Percentiles rank a stretch among this genome's conserved stretches.
These are phyloP conservation scores for Arxiozyma heterogenica DNA, from an alignment of 1,139 yeast species.

Conservation along the genomic window DNA sequence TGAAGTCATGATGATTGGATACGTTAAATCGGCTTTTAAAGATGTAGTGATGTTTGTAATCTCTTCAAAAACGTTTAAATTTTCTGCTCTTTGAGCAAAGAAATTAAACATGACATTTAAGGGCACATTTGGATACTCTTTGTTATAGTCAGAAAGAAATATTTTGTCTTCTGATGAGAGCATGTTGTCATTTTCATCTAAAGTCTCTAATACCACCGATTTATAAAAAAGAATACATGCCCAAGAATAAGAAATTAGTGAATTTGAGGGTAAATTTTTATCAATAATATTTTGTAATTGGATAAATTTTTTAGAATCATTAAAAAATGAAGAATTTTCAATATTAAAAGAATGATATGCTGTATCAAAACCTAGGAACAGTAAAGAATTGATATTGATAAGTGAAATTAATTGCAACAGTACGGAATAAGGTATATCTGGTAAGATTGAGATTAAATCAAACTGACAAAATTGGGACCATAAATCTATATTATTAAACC, in stretches of 20 bases:
- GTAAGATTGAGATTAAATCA: slow-evolving; percentile 16
- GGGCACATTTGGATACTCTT: slow-evolving; percentile 9
- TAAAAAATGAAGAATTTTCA: slow-evolving; percentile 35
- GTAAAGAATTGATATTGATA: slow-evolving; percentile 41
- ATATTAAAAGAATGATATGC: slow-evolving; percentile 36
- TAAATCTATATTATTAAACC: slow-evolving; percentile 35
- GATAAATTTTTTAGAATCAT: slow-evolving; percentile 37
- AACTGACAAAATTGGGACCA: slow-evolving; percentile 36
- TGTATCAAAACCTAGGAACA: slow-evolving; percentile 47
- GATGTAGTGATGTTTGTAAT: slow-evolving; percentile 37
- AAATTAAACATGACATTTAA: slow-evolving; percentile 13
- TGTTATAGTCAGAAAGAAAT: not conserved
- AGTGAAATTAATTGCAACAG: slow-evolving; percentile 35
- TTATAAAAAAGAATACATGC: slow-evolving; percentile 54
- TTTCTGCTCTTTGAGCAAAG: slow-evolving; percentile 40
- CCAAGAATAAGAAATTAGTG: slow-evolving; percentile 62
- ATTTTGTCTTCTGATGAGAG: not conserved
- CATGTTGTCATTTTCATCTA: slow-evolving; percentile 28
- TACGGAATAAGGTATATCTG: slow-evolving; percentile 25
- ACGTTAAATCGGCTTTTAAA: slow-evolving; percentile 40
- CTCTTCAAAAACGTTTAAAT: slow-evolving; percentile 40
- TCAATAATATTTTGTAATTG: slow-evolving; percentile 34
- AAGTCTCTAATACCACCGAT: slow-evolving; percentile 37
- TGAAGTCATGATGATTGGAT: slow-evolving; percentile 50
- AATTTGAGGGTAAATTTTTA: slow-evolving; percentile 32